Conservation (phyloP, 1,139 yeast species). For the Wickerhamomyces sp. region DNA sequence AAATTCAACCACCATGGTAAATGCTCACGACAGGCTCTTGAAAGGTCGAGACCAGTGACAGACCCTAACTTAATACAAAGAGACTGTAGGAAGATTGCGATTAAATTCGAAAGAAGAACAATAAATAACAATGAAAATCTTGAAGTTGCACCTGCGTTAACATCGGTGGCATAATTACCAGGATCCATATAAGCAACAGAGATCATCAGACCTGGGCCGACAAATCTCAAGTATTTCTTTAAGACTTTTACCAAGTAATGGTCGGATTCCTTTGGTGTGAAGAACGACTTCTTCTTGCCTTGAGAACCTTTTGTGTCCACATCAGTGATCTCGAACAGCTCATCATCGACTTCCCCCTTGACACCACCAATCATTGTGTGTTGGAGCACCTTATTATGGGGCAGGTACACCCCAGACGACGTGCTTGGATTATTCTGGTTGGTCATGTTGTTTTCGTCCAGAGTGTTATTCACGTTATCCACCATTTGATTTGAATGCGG, state of each 20-base stretch:
- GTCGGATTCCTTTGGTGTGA: slow-evolving; percentile 16
- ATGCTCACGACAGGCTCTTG: slow-evolving; percentile 61
- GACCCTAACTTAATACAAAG: slow-evolving; percentile 73
- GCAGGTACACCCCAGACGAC: too few relatives aligned
- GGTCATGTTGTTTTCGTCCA: too few relatives aligned
- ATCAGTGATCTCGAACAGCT: background rate
- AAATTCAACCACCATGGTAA: slow-evolving; percentile 59
- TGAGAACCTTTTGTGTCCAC: background rate
- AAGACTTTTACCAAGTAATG: slow-evolving; percentile 20
- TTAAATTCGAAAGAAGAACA: slow-evolving; percentile 59
- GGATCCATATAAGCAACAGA: slow-evolving; percentile 83
- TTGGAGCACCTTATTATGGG: too few relatives aligned
- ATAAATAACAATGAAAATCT: slow-evolving; percentile 61
- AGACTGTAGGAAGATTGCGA: slow-evolving; percentile 71
- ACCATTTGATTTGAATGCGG: too few relatives aligned
- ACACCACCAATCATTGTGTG: slow-evolving; percentile 22
- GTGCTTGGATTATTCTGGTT: too few relatives aligned
- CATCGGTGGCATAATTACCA: slow-evolving; percentile 79
- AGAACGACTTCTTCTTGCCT: slow-evolving; percentile 1
- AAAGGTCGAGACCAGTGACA: slow-evolving; percentile 75
- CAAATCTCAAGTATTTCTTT: slow-evolving; percentile 51
- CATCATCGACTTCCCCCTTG: slow-evolving; percentile 1
- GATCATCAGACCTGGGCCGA: slow-evolving; percentile 79
- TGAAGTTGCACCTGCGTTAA: slow-evolving; percentile 71
- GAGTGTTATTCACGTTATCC: too few relatives aligned